Evolutionary conservation across 2,329 filamentous ascomycete genomes (phyloP), one percentile per base, ranked within the genome.

Genomic region (Dryadomyces sulphureus): DNA sequence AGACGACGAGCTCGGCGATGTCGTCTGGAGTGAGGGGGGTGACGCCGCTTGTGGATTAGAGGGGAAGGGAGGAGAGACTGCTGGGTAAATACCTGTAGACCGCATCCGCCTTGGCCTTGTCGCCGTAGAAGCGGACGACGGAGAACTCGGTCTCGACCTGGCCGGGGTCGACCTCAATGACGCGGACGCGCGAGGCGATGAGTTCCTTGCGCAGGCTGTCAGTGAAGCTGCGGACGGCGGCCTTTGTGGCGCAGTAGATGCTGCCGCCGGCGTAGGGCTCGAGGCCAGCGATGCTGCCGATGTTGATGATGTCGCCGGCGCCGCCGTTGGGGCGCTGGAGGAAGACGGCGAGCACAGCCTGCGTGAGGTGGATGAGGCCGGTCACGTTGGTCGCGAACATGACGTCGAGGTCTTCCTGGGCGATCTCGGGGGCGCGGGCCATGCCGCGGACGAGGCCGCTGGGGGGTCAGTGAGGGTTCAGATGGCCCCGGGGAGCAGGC

Each of bases 311-410:
- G 60, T 96, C 92, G 55, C 90, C 90, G 38, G 75, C 69, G 48
- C 88, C 89, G 49, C 84, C 81, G 47, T 90, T 73, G 59, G 65
- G 76, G 62, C 74, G 84, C 55, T 75, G 70, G 63, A 87, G 82
- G 72, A 89, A 93, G 60, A 88, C 79, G 45, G 84, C 79, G 17
- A 96, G 64, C 38, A 95, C 71, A 40, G 85, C 85, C 69, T 98
- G 92, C 1, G 92, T 96, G 83, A 96, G 86, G 69, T 90, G 85
- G 68, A 98, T 92, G 30, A 98, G 72, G 24, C 92, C 92, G 2
- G 84, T 92, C 45, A 96, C 89, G 61, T 98, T 98, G 48, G 92
- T 96, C 41, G 75, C 67, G 60, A 95, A 86, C 88, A 96, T 95
- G 61, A 80, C 58, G 56, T 83, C 72, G 56, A 95, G 83, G 65